phyloP scores from a whole-genome alignment of 768 basidiomycete genomes.

The Mycena pura region DNA sequence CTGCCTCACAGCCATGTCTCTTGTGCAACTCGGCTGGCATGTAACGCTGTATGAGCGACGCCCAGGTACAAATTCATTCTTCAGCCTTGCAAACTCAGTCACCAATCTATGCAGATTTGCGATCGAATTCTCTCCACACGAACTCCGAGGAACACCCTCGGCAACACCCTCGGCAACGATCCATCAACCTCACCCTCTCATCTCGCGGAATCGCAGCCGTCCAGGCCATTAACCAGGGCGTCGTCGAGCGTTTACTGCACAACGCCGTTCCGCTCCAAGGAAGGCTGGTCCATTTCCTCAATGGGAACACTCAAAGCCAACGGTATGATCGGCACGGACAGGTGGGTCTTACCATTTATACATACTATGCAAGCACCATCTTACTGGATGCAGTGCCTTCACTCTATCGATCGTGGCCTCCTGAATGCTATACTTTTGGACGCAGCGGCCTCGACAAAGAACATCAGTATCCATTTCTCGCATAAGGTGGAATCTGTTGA shows the following conservation, averaged over 20 bases:
- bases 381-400: constrained; percentile 64
- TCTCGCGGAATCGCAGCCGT: constrained; percentile 76
- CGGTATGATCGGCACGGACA: constrained; percentile 68
- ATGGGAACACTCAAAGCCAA: constrained; percentile 65
- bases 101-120: background rate
- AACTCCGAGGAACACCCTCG: background rate
- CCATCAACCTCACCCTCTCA: constrained; percentile 82
- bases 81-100: background rate
- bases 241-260: constrained; percentile 58
- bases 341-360: constrained; percentile 42
- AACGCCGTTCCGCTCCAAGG: constrained; percentile 77
- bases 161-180: constrained; percentile 68
- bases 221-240: constrained; percentile 59
- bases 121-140: background rate
- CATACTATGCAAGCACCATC: constrained; percentile 7
- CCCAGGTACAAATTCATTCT: constrained; percentile 44
- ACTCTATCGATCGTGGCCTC: constrained; percentile 71
- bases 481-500: constrained; percentile 66
- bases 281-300: constrained; percentile 70
- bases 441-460: constrained; percentile 54
- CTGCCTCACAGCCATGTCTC: constrained; percentile 68
- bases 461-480: constrained; percentile 60
- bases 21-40: constrained; percentile 72
- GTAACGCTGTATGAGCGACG: constrained; percentile 67
- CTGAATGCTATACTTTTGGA: constrained; percentile 70